Conservation (phyloP, 495 filamentous ascomycete genomes). For the Xylaria longipes region DNA sequence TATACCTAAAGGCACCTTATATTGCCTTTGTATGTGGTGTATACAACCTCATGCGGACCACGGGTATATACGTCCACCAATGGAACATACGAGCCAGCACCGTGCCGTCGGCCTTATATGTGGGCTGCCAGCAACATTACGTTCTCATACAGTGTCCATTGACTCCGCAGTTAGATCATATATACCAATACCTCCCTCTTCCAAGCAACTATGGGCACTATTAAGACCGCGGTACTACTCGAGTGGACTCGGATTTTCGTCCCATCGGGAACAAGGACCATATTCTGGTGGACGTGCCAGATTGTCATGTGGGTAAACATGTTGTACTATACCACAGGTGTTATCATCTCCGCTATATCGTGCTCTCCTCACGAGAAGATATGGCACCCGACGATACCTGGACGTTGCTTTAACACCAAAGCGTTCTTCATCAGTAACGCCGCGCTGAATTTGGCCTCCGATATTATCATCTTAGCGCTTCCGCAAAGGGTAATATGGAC, state of each 20-base stretch:
- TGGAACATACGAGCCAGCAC: conserved; percentile 27
- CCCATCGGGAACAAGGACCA: conserved; percentile 22
- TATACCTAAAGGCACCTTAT: neutral
- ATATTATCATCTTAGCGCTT: conserved; percentile 13
- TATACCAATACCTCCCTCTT: conserved; percentile 28
- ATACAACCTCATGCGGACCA: conserved; percentile 16
- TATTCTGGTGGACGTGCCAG: conserved; percentile 35
- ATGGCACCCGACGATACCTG: conserved; percentile 6
- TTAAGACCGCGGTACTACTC: conserved; percentile 34
- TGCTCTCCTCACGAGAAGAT: conserved; percentile 33
- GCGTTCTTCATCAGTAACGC: neutral
- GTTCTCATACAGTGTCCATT: neutral
- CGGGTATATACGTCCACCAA: conserved; percentile 33
- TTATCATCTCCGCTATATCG: neutral
- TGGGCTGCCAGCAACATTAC: neutral
- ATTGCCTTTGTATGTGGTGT: conserved; percentile 16
- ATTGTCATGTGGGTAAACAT: conserved; percentile 45
- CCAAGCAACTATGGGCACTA: conserved; percentile 22
- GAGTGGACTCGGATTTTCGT: conserved; percentile 34
- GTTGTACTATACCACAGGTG: conserved; percentile 42
- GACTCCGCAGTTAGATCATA: conserved; percentile 19
- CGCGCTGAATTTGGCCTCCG: conserved; percentile 8
- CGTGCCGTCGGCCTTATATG: conserved; percentile 6
- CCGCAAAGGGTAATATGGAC: conserved; percentile 15
- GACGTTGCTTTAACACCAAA: conserved; percentile 7